A percentile compares a stretch with the other conserved stretches of the same genome.
These are phyloP conservation scores for Powellomyces hirtus DNA, from an alignment of 192 early-diverging fungal genomes.

Conservation along the genomic window DNA sequence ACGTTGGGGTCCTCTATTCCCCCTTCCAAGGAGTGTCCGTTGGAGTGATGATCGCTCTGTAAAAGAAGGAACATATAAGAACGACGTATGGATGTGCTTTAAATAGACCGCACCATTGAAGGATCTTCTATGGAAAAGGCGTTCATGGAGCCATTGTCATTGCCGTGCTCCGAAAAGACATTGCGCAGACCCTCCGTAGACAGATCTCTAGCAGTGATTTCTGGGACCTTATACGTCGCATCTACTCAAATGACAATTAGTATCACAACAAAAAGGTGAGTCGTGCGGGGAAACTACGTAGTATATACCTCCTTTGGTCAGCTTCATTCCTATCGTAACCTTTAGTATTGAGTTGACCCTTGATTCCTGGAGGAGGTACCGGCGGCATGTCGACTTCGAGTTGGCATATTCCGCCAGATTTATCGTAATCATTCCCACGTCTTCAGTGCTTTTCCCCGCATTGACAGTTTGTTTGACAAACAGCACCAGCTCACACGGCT, in stretches of 20 bases:
- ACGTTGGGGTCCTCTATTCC: slow-evolving; percentile 29
- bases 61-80: not conserved
- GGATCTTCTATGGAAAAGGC: slow-evolving; percentile 4
- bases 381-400: slow-evolving; percentile 53
- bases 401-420: slow-evolving; percentile 79
- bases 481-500: slow-evolving; percentile 71
- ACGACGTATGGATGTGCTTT: too few relatives aligned
- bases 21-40: not conserved
- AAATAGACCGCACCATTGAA: not conserved
- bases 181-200: slow-evolving; percentile 22
- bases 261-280: not conserved
- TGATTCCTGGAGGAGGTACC: slow-evolving; percentile 38
- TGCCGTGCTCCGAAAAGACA: slow-evolving; percentile 19
- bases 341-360: slow-evolving; percentile 32
- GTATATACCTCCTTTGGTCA: slow-evolving; percentile 31
- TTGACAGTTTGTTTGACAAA: slow-evolving; percentile 70
- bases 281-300: not conserved
- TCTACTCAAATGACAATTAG: too few relatives aligned
- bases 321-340: slow-evolving; percentile 31
- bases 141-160: not conserved
- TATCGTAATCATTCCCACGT: slow-evolving; percentile 65
- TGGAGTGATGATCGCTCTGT: not conserved
- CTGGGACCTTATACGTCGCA: slow-evolving; percentile 16
- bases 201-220: slow-evolving; percentile 17
- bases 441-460: slow-evolving; percentile 56